These are phyloP conservation scores for Picochlorum sp. DNA, from an alignment of 139 green algal genomes.

Conservation along the genomic window DNA sequence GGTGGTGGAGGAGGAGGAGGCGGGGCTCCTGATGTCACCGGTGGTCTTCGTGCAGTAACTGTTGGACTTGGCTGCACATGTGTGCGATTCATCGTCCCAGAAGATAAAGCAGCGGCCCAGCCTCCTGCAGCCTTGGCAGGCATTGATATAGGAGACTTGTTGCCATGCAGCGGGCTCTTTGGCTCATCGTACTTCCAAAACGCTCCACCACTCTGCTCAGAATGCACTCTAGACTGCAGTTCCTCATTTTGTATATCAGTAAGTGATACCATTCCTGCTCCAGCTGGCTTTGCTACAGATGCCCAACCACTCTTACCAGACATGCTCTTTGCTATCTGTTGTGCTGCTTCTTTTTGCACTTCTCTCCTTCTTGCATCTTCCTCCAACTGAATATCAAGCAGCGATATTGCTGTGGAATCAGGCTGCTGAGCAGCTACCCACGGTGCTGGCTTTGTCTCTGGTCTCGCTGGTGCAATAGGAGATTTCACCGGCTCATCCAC, in stretches of 20 bases:
- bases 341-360: conserved; percentile 14
- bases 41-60: not conserved
- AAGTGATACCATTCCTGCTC: conserved; percentile 15
- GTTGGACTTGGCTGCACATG: not conserved
- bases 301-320: conserved; percentile 34
- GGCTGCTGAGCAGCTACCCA: conserved; percentile 42
- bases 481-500: not conserved
- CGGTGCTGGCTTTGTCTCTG: conserved; percentile 40
- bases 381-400: conserved; percentile 70
- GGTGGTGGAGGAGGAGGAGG: not conserved
- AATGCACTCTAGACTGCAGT: conserved; percentile 6
- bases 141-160: not conserved
- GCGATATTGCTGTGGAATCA: conserved; percentile 30
- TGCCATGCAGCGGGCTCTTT: not conserved
- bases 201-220: conserved; percentile 23
- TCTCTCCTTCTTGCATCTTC: conserved; percentile 38
- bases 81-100: not conserved
- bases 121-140: not conserved
- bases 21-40: not conserved
- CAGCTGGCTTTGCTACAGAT: conserved; percentile 18
- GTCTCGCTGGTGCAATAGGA: not conserved
- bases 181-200: conserved; percentile 59
- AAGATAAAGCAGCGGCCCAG: not conserved
- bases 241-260: conserved; percentile 46
- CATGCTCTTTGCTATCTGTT: conserved; percentile 8